A percentile compares a stretch with the other conserved stretches of the same genome.
phyloP scores from a whole-genome alignment of 164 flowering plant genomes.

The Annona squamosa region DNA sequence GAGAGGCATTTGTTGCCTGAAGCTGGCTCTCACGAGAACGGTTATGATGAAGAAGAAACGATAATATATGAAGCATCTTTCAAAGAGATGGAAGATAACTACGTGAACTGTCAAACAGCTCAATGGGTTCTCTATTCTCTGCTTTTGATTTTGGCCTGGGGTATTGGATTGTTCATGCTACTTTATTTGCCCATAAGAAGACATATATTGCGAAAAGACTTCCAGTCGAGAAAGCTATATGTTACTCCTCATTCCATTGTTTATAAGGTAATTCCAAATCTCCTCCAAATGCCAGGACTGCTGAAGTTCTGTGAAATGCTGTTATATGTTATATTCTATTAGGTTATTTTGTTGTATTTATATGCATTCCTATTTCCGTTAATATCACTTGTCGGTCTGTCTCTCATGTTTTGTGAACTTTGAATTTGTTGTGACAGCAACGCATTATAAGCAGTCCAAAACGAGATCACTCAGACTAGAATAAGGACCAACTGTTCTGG shows the following conservation, averaged over 20 bases:
- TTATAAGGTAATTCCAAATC: constrained; percentile 42
- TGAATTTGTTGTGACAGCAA: no score
- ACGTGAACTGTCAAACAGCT: constrained; percentile 58
- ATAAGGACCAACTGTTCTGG: no score
- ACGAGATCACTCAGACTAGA: no score
- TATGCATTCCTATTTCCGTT: no score
- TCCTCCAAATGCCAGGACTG: background rate
- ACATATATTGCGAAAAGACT: constrained; percentile 45
- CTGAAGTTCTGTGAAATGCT: background rate
- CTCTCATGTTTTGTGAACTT: no score
- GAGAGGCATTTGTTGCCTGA: constrained; percentile 44
- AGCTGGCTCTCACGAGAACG: background rate
- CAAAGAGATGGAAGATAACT: constrained; percentile 59
- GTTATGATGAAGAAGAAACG: constrained; percentile 34
- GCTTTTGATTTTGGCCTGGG: constrained; percentile 71
- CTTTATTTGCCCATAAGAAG: constrained; percentile 64
- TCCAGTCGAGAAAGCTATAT: constrained; percentile 58
- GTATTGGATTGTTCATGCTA: constrained; percentile 72
- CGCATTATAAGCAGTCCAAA: no score
- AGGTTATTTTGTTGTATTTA: no score
- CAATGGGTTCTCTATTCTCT: constrained; percentile 70
- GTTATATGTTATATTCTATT: no score
- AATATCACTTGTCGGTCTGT: no score
- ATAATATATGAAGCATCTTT: constrained; percentile 49
- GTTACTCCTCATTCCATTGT: constrained; percentile 62